phyloP scores from a whole-genome alignment of 306 rosid genomes.

The Cucumis hystrix region DNA sequence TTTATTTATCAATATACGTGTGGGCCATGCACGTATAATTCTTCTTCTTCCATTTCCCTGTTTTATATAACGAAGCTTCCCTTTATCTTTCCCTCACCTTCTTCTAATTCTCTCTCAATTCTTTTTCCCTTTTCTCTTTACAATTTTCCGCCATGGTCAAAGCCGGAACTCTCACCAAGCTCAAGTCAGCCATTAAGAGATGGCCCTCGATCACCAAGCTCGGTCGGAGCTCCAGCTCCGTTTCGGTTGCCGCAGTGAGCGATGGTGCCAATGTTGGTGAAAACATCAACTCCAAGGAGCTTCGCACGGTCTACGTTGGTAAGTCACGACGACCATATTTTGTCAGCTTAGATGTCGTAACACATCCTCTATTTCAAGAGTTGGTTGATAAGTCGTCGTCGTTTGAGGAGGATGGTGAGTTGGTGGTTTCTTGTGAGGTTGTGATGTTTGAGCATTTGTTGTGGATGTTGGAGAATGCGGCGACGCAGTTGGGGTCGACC shows the following conservation, averaged over 20 bases:
- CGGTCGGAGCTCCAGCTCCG: constrained; percentile 30
- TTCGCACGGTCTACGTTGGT: constrained; percentile 64
- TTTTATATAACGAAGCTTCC: constrained; percentile 34
- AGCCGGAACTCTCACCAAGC: constrained; percentile 61
- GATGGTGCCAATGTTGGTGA: background rate
- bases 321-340: constrained; percentile 58
- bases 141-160: constrained; percentile 41
- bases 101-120: background rate
- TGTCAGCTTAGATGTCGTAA: constrained; percentile 39
- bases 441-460: constrained; percentile 89
- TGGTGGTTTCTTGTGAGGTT: constrained; percentile 63
- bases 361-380: constrained; percentile 70
- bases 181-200: constrained; percentile 67
- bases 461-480: constrained; percentile 75
- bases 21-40: constrained; percentile 47
- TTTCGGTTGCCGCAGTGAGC: constrained; percentile 15
- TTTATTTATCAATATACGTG: constrained; percentile 4
- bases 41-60: constrained; percentile 6
- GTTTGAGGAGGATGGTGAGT: background rate
- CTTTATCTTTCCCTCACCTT: constrained; percentile 6
- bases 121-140: background rate
- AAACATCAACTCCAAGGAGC: constrained; percentile 5
- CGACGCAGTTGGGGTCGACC: constrained; percentile 54
- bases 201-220: constrained; percentile 70
- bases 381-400: constrained; percentile 54